Evolutionary conservation across 2,329 filamentous ascomycete genomes (phyloP).

Genomic region (Penicillium sp.): DNA sequence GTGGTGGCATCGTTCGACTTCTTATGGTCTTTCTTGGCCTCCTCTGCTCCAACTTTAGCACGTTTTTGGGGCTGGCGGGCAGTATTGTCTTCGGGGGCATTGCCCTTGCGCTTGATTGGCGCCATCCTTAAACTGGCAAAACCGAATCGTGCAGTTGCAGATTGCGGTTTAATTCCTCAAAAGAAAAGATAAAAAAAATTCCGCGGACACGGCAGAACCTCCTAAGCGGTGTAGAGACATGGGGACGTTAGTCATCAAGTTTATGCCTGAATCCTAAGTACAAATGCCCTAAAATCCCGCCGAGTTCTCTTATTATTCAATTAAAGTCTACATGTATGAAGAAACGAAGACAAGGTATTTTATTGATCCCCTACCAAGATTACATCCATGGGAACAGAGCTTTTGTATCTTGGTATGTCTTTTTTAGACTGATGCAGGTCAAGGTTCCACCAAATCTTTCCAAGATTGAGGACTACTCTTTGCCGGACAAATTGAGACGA

Average conservation of each 20-base stretch:
- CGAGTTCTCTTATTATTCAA: too few species aligned
- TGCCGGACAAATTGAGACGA: too few species aligned
- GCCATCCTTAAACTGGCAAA: conserved; percentile 37
- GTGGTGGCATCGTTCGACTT: conserved; percentile 26
- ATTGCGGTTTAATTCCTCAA: conserved; percentile 28
- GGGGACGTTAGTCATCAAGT: background rate
- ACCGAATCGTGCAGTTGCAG: conserved; percentile 25
- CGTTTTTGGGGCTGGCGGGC: conserved; percentile 41
- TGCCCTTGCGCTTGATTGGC: conserved; percentile 47
- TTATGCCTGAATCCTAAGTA: background rate
- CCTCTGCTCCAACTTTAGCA: conserved; percentile 39
- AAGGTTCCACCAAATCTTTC: too few species aligned
- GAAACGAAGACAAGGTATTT: too few species aligned
- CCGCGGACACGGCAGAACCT: conserved; percentile 23
- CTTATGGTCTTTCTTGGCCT: conserved; percentile 35
- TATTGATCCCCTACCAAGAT: too few species aligned
- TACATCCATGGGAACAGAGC: too few species aligned
- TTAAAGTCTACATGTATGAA: too few species aligned
- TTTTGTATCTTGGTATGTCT: too few species aligned
- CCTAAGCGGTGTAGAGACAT: conserved; percentile 12
- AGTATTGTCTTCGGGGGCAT: conserved; percentile 35
- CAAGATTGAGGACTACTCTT: too few species aligned
- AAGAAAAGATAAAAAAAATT: conserved; percentile 27
- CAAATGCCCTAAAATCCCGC: background rate
- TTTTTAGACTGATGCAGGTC: too few species aligned